Evolutionary conservation across 306 rosid species (phyloP), one percentile per base, ranked within the genome.

Genomic region (Quercus bicolor): DNA sequence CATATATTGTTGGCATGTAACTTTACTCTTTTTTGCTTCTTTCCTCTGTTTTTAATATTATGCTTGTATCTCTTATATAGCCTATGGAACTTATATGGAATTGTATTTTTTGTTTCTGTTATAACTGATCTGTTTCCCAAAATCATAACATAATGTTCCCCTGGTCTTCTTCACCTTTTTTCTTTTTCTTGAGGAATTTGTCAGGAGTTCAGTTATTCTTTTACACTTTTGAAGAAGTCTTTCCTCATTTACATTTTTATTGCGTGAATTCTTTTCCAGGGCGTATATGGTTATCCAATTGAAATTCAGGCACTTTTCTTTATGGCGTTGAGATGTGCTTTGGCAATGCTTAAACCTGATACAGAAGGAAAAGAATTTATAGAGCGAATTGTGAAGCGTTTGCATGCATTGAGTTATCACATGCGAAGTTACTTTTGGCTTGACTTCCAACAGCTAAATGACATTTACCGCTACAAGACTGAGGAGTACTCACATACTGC

Each of bases 401-500:
- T 93, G 86, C 96, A 93, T 83, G 98, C 98, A 33, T 68, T 93
- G 56, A 93, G 91, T 79, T 93, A 52, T 82, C 98, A 93, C 84
- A 93, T 93, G 98, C 77, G 98, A 29, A 86, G 87, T 80, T 93
- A 93, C 88, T 93, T 93, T 84, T 93, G 98, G 98, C 90, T 93
- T 40, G 98, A 93, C 79, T 93, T 91, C 81, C 98, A 93, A 76
- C 98, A 90, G 78, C 88, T 93, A 70, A 93, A 93, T 84, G 98
- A 88, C 85, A 91, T 93, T 70, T 93, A 93, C 78, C 97, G 97
- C 71, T 93, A 93, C 65, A 93, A 93, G 91, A 93, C 98, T 0
- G 98, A 93, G 88, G 98, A 93, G 79, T 93, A 93, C 80, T 93
- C 98, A 10, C 98, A 93, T 79, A 93, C 98, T 68, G 98, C 98